Evolutionary conservation across 2,329 filamentous ascomycete genomes (phyloP).

Genomic region (Diaporthe caulivora): DNA sequence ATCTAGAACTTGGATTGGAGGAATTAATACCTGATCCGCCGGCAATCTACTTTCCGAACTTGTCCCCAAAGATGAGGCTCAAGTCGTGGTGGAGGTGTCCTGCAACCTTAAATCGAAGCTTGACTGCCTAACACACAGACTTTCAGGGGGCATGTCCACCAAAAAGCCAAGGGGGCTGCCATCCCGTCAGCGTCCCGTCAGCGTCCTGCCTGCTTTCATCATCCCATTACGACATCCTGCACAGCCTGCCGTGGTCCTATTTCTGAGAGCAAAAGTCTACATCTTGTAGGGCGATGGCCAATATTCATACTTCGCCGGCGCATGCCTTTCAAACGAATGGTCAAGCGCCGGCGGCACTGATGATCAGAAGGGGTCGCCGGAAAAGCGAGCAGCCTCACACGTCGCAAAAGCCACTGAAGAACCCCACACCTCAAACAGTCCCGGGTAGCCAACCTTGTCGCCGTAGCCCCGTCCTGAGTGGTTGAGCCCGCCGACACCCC

Average conservation of each 20-base stretch:
- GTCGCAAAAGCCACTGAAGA: conserved; percentile 4
- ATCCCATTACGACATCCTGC: neutral
- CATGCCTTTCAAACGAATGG: neutral
- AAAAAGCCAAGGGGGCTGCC: neutral
- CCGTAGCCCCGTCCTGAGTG: neutral
- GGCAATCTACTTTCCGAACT: neutral
- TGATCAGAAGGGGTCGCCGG: neutral
- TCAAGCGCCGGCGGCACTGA: neutral
- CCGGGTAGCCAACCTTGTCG: neutral
- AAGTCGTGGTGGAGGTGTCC: neutral
- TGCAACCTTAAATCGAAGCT: conserved; percentile 35
- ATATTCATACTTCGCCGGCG: neutral
- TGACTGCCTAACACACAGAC: conserved; percentile 23
- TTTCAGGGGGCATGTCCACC: conserved; percentile 24
- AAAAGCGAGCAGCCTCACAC: conserved; percentile 9
- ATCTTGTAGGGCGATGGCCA: neutral
- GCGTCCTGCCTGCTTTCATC: neutral
- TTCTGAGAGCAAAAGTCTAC: neutral
- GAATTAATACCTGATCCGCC: neutral
- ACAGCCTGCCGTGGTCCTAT: neutral
- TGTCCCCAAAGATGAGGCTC: conserved; percentile 14
- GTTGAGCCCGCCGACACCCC: neutral
- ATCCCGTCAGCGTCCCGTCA: no score
- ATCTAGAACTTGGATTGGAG: neutral
- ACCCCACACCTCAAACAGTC: neutral